Evolutionary conservation across 345 rosid species (phyloP).

Genomic region (Gossypium australe): DNA sequence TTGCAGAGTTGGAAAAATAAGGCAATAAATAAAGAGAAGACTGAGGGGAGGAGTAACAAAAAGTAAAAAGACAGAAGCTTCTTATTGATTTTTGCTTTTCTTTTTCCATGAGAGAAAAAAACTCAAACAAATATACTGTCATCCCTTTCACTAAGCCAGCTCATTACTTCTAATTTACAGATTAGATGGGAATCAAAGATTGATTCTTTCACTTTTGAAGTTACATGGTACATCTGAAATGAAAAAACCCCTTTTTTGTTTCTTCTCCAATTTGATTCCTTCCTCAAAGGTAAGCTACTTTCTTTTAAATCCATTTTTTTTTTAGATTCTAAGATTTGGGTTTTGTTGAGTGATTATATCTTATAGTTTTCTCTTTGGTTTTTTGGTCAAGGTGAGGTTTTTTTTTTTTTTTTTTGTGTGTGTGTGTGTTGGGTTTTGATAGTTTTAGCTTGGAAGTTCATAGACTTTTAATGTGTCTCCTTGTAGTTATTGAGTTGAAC

Average conservation of each 20-base stretch:
- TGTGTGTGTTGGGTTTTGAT: background rate
- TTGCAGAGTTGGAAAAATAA: background rate
- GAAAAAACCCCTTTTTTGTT: background rate
- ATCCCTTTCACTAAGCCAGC: constrained; percentile 6
- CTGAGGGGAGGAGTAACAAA: background rate
- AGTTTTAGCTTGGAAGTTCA: background rate
- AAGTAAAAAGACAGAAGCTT: constrained; percentile 10
- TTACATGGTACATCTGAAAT: background rate
- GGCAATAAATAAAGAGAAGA: background rate
- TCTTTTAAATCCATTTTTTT: background rate
- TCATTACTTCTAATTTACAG: constrained; percentile 3
- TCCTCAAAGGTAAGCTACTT: constrained; percentile 10
- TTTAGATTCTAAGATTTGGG: background rate
- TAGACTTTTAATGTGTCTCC: background rate
- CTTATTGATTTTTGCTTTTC: background rate
- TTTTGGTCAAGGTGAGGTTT: background rate
- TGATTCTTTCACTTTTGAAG: constrained; percentile 2
- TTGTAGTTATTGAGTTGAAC: background rate
- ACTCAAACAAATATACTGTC: background rate
- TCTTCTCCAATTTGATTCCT: constrained; percentile 7
- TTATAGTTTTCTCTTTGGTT: background rate
- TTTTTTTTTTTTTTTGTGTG: too few relatives aligned
- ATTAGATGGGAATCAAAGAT: background rate
- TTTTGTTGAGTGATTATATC: background rate
- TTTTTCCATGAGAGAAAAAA: background rate